Evolutionary conservation across 371 early-diverging fungal species (phyloP).

Genomic region (Mortierella sp.): DNA sequence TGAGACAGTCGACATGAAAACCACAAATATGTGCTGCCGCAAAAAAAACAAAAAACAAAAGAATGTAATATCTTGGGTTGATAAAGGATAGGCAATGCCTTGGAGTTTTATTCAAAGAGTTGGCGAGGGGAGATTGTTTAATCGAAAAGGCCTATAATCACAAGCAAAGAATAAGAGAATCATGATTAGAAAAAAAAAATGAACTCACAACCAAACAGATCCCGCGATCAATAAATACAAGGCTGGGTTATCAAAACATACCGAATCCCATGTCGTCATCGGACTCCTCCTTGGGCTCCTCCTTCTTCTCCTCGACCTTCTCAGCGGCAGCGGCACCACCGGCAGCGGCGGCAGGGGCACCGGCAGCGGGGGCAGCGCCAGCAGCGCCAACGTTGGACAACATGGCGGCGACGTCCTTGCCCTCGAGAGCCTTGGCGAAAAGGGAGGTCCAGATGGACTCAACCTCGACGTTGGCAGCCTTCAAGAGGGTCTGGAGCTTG

Average conservation of each 20-base stretch:
- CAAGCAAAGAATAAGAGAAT: conserved; percentile 7
- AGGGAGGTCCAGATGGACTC: conserved; percentile 96
- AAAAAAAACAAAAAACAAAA: not conserved
- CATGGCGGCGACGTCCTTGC: conserved; percentile 92
- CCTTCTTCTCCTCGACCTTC: conserved; percentile 75
- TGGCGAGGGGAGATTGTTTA: conserved; percentile 62
- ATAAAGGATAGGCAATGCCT: conserved; percentile 26
- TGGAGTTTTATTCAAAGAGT: conserved; percentile 43
- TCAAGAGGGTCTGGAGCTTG: conserved; percentile 92
- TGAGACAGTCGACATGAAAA: conserved; percentile 1
- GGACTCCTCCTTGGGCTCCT: conserved; percentile 89
- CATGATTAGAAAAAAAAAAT: conserved; percentile 2
- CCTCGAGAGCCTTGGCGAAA: conserved; percentile 98
- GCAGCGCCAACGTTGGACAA: conserved; percentile 94
- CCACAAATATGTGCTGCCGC: not conserved
- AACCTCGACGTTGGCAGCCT: conserved; percentile 93
- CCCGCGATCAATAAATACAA: conserved; percentile 7
- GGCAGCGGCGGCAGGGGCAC: conserved; percentile 65
- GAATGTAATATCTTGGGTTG: conserved; percentile 5
- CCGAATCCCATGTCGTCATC: conserved; percentile 96
- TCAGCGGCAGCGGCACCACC: conserved; percentile 70
- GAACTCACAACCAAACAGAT: not conserved
- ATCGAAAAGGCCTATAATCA: conserved; percentile 82
- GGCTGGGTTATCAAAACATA: conserved; percentile 41
- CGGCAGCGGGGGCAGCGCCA: conserved; percentile 79